Evolutionary conservation across 179 eudicot genomes (phyloP), one percentile per base, ranked within the genome.

Genomic region (Beta macrorhiza): DNA sequence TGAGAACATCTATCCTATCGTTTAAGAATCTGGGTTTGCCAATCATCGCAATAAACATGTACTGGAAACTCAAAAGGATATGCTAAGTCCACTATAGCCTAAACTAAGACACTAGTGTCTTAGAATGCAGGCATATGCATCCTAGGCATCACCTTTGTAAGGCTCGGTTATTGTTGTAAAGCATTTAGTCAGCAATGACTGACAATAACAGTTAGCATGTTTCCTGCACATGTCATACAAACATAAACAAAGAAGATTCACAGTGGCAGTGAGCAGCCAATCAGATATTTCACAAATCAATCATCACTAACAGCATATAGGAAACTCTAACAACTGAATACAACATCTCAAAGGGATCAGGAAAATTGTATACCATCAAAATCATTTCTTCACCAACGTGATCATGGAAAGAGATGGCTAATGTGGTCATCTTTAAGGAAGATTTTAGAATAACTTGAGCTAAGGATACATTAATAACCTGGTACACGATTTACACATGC

Each of bases 401-500:
- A 65, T 47, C n/a, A 20, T 11, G 42, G 25, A 45, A 67, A 68
- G 49, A 68, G 49, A 75, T 15, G 37, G 32, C 1, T 55, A 67
- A 22, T 22, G 67, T 71, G 20, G 13, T n/a, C 32, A n/a, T 19
- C 72, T 3, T 2, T 22, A 20, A 42, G 32, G 17, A 56, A 14
- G 1, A 52, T 5, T 7, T 14, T 59, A 15, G 72, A 73, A 37
- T 72, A 61, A 62, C 1, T 42, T 52, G 63, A 78, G 70, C 72
- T 62, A 69, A 19, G 55, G 45, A 56, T 15, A 70, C 3, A 63
- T 67, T 79, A 59, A 82, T 89, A 44, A 83, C 99, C 99, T 92
- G 99, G 99, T 16, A 96, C 98, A 83, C 94, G 87, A 76, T 96
- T 96, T 5, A 96, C 99, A 84, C 98, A 96, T 61, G 99, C 99